Base-by-base conservation (phyloP, 192 early-diverging fungal genomes). In the Rhizoclosmatium sp. region DNA sequence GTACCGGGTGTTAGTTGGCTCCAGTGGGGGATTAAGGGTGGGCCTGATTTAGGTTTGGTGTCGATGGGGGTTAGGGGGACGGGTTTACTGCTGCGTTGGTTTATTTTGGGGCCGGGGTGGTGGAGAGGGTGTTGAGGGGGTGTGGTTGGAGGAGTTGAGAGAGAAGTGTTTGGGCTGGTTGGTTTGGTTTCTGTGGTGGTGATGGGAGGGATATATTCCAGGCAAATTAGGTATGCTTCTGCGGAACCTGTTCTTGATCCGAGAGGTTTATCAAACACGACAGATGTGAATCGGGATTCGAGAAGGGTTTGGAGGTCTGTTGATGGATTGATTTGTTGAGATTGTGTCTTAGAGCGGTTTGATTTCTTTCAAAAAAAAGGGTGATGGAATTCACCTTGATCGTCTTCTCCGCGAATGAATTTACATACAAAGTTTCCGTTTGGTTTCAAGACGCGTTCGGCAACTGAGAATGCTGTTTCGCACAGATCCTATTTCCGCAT, bases 401-500 rank as follows among this genome's bases (percentile, higher is more conserved):
- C 79, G 7, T 82, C 84, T 16, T 80, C 82, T 2, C 88, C 86
- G 10, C 83, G 78, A 46, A 89, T 72, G 67, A 91, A 87, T 85
- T 95, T 95, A 76, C 89, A 92, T 3, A 92, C 85, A 79, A 93
- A 92, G 46, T 81, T 69, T 7, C 93, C 93, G 9, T 86, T 88
- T 1, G 76, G 68, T 67, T 84, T 83, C 56, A 93, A 73, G 40
- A 88, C 77, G 39, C 56, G 45, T 56, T 89, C 81, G 0, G 94
- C 91, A 74, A 95, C 92, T 0, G 47, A 75, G 44, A 95, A 76
- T 0, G 92, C 91, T 2, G 89, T 86, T 66, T 92, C 88, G 69
- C 93, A 94, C 41, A 96, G 86, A 65, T 90, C 86, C 72, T 75
- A 9, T n/a, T 65, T 65, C 31, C 5, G 7, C 41, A 40, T 40